Conservation (phyloP, 2,329 filamentous ascomycete species). For the Trichocomaceae sp. region DNA sequence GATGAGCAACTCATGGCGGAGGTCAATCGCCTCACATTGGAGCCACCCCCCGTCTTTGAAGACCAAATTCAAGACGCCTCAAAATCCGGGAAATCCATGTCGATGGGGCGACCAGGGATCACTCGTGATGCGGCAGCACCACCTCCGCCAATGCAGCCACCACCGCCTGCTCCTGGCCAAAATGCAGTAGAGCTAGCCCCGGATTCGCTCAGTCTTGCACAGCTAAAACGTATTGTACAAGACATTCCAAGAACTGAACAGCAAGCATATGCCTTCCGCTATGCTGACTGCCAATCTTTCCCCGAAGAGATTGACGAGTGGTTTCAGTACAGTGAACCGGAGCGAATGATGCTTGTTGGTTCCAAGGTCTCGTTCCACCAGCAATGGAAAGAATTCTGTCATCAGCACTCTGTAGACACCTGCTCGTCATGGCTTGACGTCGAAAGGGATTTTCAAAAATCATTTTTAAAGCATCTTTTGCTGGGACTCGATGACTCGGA, state of each 20-base stretch:
- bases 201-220: slow-evolving; percentile 69
- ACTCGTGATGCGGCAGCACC: slow-evolving; percentile 32
- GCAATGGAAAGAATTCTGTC: slow-evolving; percentile 59
- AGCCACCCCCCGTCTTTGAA: slow-evolving; percentile 21
- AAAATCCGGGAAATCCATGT: slow-evolving; percentile 15
- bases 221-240: slow-evolving; percentile 65
- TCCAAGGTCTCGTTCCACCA: slow-evolving; percentile 71
- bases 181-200: slow-evolving; percentile 35
- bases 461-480: slow-evolving; percentile 36
- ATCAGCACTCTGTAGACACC: slow-evolving; percentile 24
- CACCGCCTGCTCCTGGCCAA: slow-evolving; percentile 41
- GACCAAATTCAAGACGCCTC: slow-evolving; percentile 5
- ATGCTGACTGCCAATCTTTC: slow-evolving; percentile 65
- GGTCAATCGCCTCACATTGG: slow-evolving; percentile 33
- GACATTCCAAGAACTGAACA: slow-evolving; percentile 66
- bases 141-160: slow-evolving; percentile 41
- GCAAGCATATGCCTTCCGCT: slow-evolving; percentile 77
- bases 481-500: slow-evolving; percentile 34
- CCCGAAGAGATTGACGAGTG: slow-evolving; percentile 93
- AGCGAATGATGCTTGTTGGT: slow-evolving; percentile 70
- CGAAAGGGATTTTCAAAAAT: slow-evolving; percentile 44
- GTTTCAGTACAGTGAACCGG: slow-evolving; percentile 87
- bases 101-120: slow-evolving; percentile 29
- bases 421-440: slow-evolving; percentile 60
- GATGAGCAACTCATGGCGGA: slow-evolving; percentile 40